Evolutionary conservation across 345 rosid genomes (phyloP), one percentile per base, ranked within the genome.

Genomic region (Hibiscus tridactylites): DNA sequence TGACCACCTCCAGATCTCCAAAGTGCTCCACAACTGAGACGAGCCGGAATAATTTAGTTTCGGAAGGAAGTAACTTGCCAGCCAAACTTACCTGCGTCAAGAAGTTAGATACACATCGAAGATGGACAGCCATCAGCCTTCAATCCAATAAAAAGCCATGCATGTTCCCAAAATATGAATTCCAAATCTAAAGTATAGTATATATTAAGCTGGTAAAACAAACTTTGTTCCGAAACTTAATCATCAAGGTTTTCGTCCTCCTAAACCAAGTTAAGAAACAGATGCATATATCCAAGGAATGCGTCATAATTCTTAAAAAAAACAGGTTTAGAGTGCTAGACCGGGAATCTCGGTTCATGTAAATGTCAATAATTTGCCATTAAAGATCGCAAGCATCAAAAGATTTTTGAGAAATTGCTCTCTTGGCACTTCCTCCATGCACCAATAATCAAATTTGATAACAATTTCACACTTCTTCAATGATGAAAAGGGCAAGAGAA

Each of bases 11-110:
- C 96, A 0, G 81, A 74, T 80, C 84, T 79, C 70, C 96, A 71
- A 86, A 91, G 79, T 91, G 97, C 79, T 91, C 97, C 76, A 94
- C 89, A 24, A 88, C 93, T 0, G 95, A 81, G 65, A 85, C 87
- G 35, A 94, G 92, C 33, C 82, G 82, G 71, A 90, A 91, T 68
- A 78, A 28, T 53, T 54, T 46, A 46, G 71, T 57, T 78, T 80
- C 79, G 54, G 81, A 71, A 57, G 79, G 73, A 59, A 63, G 67
- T 53, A 62, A 29, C 28, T 61, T 42, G 13, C 31, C 29, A 19
- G 39, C n/a, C 15, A 5, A 62, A n/a, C 19, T 74, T 10, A 44
- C 77, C 85, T 81, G 80, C 68, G 19, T 29, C 73, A 59, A 72
- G 35, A 50, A 65, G 61, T 19, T 6, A 49, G 16, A 73, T 44